Conservation (phyloP, 1,284 basidiomycete genomes). For the Melampsora larici-populina region DNA sequence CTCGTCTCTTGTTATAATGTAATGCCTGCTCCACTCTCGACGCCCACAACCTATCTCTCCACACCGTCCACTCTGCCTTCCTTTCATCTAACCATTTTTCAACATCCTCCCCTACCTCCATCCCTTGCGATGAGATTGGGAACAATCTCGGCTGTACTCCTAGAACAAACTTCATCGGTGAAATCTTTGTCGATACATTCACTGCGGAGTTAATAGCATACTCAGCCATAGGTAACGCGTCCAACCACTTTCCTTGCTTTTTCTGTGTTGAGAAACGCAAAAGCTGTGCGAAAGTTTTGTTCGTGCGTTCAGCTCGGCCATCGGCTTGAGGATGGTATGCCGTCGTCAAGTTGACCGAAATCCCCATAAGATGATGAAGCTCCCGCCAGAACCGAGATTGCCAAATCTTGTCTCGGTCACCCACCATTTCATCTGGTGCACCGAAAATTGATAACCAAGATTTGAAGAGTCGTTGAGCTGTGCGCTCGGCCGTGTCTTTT, state of each 20-base stretch:
- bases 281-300: slow-evolving; percentile 1
- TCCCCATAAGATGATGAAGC: not conserved
- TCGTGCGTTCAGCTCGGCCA: not conserved
- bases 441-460: not conserved
- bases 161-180: not conserved
- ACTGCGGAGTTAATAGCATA: no score
- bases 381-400: not conserved
- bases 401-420: slow-evolving; percentile 13
- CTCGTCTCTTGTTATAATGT: not conserved
- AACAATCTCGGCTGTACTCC: not conserved
- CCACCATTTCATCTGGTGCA: not conserved
- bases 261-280: not conserved
- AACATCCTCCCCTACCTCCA: not conserved
- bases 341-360: not conserved
- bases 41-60: not conserved
- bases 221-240: not conserved
- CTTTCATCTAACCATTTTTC: not conserved
- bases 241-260: not conserved
- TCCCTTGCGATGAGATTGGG: not conserved
- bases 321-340: slow-evolving; percentile 10
- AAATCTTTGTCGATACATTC: not conserved
- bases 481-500: not conserved
- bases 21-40: not conserved
- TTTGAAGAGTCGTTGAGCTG: not conserved
- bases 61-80: not conserved